These are phyloP conservation scores for Pseudonitzschia delicatissima DNA, from an alignment of 108 stramenopile species.

Conservation along the genomic window DNA sequence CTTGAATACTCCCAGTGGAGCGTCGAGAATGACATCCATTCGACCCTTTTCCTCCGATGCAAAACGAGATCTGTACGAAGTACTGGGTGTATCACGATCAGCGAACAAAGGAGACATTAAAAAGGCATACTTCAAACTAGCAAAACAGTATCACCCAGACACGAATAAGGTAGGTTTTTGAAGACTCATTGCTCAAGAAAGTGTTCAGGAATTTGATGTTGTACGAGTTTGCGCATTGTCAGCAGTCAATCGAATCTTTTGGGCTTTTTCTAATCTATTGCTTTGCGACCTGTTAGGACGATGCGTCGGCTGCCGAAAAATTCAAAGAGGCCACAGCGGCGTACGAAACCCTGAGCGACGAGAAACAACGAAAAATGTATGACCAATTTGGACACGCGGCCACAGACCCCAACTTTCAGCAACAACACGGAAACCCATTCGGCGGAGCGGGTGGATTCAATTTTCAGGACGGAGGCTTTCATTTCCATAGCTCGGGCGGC, in stretches of 20 bases:
- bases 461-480: slow-evolving; percentile 75
- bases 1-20: neutral
- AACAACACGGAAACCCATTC: slow-evolving; percentile 63
- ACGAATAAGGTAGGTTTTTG: slow-evolving; percentile 77
- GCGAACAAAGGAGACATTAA: slow-evolving; percentile 86
- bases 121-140: slow-evolving; percentile 92
- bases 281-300: too few relatives aligned
- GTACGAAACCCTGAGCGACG: slow-evolving; percentile 94
- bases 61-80: slow-evolving; percentile 95
- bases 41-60: slow-evolving; percentile 51
- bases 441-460: slow-evolving; percentile 56
- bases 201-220: too few relatives aligned
- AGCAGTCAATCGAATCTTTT: too few relatives aligned
- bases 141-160: slow-evolving; percentile 97
- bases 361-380: slow-evolving; percentile 82
- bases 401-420: slow-evolving; percentile 79
- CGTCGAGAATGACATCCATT: neutral
- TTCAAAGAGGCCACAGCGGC: slow-evolving; percentile 93
- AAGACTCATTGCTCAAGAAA: too few relatives aligned
- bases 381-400: slow-evolving; percentile 92
- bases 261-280: too few relatives aligned
- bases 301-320: slow-evolving; percentile 68
- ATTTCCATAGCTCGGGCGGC: slow-evolving; percentile 49
- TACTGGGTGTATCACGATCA: slow-evolving; percentile 74
- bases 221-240: too few relatives aligned